Evolutionary conservation across 2,329 filamentous ascomycete genomes (phyloP), one percentile per base, ranked within the genome.

Genomic region (Fusarium coicis): DNA sequence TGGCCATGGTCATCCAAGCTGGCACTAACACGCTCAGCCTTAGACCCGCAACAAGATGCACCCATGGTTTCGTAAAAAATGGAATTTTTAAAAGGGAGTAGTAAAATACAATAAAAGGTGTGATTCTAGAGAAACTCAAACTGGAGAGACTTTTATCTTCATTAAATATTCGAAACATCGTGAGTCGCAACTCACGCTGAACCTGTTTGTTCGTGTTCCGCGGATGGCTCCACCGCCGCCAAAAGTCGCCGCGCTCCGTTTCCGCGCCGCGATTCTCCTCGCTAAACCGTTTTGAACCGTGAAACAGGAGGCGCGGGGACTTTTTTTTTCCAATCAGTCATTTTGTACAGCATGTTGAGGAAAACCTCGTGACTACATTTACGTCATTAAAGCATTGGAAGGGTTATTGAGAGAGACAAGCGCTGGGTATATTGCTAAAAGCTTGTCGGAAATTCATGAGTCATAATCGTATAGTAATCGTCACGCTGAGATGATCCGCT

Each of bases 211-310:
- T 42, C 3, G 32, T 47, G 36, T 26, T 49, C 63, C 63, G 63
- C 36, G 63, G 63, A 37, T 10, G 39, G 44, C 32, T 43, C 57
- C 62, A 63, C 61, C 15, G 4, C 30, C 30, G 10, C 42, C 6
- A 5, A 8, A 66, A 66, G 63, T 66, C 63, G n/a, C 63, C 63
- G 63, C 63, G 7, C 36, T 57, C 49, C 63, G 42, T 56, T 23
- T n/a, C 63, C 60, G 63, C 63, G 49, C 63, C 63, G 60, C 63
- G 32, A 43, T 18, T n/a, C 18, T 47, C 42, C 36, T n/a, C 23
- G 5, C 60, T 28, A 39, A 46, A 53, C 56, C 26, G 12, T 46
- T 46, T 19, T 30, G 6, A 32, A 42, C 23, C 14, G n/a, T 30
- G 56, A 34, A 49, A 50, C 36, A 10, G 10, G 19, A 15, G 18